phyloP scores from a whole-genome alignment of 371 early-diverging fungal genomes.

The Parasitella parasitica region DNA sequence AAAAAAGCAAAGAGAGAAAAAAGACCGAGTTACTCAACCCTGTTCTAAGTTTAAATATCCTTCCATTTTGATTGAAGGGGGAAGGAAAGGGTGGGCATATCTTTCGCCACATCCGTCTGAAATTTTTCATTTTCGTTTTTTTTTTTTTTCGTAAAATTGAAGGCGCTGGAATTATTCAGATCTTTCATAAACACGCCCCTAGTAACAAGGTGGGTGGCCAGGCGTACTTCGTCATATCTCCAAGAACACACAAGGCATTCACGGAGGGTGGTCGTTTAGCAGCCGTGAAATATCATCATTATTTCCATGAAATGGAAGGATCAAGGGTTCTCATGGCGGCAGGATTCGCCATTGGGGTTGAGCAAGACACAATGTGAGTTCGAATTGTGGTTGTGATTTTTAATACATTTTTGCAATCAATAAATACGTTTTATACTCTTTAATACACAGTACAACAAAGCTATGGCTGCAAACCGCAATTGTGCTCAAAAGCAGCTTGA shows the following conservation, averaged over 20 bases:
- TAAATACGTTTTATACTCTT: too few species aligned
- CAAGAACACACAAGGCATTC: not conserved
- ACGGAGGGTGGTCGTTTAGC: conserved; percentile 20
- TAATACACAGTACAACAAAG: too few species aligned
- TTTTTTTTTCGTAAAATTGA: not conserved
- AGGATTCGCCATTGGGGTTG: not conserved
- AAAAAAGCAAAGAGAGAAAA: not conserved
- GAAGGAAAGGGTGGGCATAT: too few species aligned
- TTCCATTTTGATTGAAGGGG: not conserved
- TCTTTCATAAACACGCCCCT: conserved; percentile 22
- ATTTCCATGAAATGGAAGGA: conserved; percentile 38
- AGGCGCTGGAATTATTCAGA: conserved; percentile 21
- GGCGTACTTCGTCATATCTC: conserved; percentile 30
- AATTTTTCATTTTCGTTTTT: conserved; percentile 8
- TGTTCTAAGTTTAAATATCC: not conserved
- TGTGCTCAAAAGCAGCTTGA: too few species aligned
- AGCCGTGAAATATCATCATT: conserved; percentile 32
- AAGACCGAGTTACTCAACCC: not conserved
- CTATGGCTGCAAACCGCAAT: too few species aligned
- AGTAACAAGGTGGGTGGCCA: conserved; percentile 32
- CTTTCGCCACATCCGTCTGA: not conserved
- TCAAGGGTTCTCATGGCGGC: conserved; percentile 11
- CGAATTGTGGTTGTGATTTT: not conserved
- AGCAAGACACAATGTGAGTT: not conserved
- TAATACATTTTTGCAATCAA: too few species aligned